Evolutionary conservation across 2,329 filamentous ascomycete genomes (phyloP).

Genomic region (Nectriaceae sp.): DNA sequence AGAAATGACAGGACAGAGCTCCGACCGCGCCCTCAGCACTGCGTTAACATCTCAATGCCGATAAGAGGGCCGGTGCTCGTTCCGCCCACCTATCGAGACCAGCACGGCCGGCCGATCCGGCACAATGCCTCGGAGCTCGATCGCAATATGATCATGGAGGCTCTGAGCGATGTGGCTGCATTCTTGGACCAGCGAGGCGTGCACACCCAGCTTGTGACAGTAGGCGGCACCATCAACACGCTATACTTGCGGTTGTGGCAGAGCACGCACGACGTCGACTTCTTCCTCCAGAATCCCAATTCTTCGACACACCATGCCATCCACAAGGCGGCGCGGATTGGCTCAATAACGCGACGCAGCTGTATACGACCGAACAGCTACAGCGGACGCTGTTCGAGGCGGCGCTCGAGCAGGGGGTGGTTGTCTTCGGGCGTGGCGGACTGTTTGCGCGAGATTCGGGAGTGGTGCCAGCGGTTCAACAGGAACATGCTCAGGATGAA

Average conservation of each 20-base stretch:
- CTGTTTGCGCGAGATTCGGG: constrained; percentile 7
- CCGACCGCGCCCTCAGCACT: constrained; percentile 19
- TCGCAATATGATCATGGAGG: constrained; percentile 13
- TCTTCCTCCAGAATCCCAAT: constrained; percentile 17
- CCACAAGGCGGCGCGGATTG: constrained; percentile 20
- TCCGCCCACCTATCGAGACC: constrained; percentile 16
- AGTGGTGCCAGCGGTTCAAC: constrained; percentile 20
- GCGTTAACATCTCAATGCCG: constrained; percentile 18
- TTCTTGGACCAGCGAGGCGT: constrained; percentile 19
- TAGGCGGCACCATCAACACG: constrained; percentile 24
- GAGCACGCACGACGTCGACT: constrained; percentile 23
- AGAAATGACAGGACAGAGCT: constrained; percentile 8
- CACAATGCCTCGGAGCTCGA: constrained; percentile 13
- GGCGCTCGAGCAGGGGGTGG: constrained; percentile 13
- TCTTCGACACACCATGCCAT: constrained; percentile 13
- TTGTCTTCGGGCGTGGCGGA: constrained; percentile 21
- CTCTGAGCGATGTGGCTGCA: constrained; percentile 22
- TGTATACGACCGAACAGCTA: constrained; percentile 16
- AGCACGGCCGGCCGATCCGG: constrained; percentile 8
- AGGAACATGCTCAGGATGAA: constrained; percentile 14
- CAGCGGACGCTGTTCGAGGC: constrained; percentile 13
- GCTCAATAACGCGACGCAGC: constrained; percentile 25
- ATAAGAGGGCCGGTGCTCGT: constrained; percentile 18
- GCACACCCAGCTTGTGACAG: constrained; percentile 12
- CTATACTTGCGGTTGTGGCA: constrained; percentile 19